Percentiles rank a stretch among this genome's conserved stretches.
Conservation (phyloP, 2,329 filamentous ascomycete species). For the Fusarium sp. region DNA sequence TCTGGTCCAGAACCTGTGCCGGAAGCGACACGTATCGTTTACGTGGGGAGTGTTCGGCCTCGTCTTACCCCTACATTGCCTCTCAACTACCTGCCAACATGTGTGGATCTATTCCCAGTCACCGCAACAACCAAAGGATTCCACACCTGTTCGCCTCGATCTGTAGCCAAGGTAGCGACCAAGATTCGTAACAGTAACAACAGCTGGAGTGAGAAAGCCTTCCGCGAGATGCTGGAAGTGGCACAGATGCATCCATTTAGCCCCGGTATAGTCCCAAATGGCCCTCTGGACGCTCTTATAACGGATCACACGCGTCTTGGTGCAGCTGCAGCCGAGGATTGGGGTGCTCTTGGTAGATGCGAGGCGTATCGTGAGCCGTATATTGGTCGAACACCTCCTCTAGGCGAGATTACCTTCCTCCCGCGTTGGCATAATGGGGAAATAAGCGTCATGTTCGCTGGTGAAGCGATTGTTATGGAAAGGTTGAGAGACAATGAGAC, state of each 20-base stretch:
- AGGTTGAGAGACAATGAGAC: background rate
- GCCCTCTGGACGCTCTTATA: background rate
- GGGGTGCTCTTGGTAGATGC: background rate
- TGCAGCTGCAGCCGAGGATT: background rate
- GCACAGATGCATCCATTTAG: background rate
- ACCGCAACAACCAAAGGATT: background rate
- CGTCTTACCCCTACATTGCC: background rate
- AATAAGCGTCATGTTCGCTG: background rate
- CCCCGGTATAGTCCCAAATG: background rate
- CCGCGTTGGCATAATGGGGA: background rate
- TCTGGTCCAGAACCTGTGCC: background rate
- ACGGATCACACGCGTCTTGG: background rate
- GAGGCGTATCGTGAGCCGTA: background rate
- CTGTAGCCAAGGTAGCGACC: background rate
- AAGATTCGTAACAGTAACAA: background rate
- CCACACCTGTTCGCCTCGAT: background rate
- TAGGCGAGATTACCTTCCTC: background rate
- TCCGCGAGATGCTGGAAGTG: background rate
- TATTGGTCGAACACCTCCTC: background rate
- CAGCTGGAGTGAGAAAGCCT: background rate
- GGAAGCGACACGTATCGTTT: background rate
- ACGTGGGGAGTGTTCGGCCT: background rate
- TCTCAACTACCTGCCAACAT: background rate
- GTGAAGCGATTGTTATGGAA: background rate
- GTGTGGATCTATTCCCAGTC: background rate